Percentiles rank a stretch among this genome's conserved stretches.
phyloP scores from a whole-genome alignment of 495 filamentous ascomycete genomes.

The Penicillium odoratum region DNA sequence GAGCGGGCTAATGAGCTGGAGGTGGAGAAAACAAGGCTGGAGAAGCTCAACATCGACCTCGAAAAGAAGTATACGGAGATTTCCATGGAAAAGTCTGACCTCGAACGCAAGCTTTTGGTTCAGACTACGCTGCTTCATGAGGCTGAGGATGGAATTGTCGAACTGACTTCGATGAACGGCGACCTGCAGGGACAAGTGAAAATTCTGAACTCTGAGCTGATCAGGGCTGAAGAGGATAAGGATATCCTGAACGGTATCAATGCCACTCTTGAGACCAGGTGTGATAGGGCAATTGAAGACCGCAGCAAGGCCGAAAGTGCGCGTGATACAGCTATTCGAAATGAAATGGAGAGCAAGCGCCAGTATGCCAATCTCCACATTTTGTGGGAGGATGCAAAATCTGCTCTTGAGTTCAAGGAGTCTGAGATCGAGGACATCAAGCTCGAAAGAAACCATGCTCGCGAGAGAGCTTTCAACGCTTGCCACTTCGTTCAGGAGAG shows the following conservation, averaged over 20 bases:
- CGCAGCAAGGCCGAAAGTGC: not conserved
- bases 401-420: not conserved
- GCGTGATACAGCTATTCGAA: not conserved
- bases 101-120: not conserved
- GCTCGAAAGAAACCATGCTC: not conserved
- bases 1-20: not conserved
- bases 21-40: not conserved
- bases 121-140: not conserved
- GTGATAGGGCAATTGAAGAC: not conserved
- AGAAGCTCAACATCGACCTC: not conserved
- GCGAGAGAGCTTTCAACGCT: not conserved
- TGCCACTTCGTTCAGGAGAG: slow-evolving; percentile 2
- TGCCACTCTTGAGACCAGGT: too few species aligned
- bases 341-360: not conserved
- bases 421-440: not conserved
- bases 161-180: not conserved
- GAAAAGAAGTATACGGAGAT: not conserved
- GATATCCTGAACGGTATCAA: too few species aligned
- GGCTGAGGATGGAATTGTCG: not conserved
- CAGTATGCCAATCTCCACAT: not conserved
- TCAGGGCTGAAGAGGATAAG: too few species aligned
- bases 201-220: not conserved
- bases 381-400: not conserved
- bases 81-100: not conserved
- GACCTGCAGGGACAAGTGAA: not conserved